Base-by-base conservation (phyloP, 2,329 filamentous ascomycete genomes). In the Colletotrichum navitas region DNA sequence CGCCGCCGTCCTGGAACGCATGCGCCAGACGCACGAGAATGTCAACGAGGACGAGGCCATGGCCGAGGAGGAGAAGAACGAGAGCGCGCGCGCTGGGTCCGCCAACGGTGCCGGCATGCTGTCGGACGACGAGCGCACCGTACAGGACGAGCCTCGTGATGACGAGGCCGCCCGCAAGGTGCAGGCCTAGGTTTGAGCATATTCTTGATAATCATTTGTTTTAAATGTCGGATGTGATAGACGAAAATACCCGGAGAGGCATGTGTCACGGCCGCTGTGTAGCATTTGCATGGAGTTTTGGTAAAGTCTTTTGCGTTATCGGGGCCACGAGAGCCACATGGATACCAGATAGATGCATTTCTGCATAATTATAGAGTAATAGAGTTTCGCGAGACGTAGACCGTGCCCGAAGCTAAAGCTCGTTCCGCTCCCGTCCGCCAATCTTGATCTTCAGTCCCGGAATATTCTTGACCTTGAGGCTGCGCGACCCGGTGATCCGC, bases 1-100 rank as follows among this genome's bases (percentile, higher is more conserved):
- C 8, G 90, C 91, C 39, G 85, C 84, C 14, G 88, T 92, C 71
- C 84, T 92, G 80, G 79, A 81, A 74, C 79, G 78, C 73, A 85
- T 85, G 80, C 79, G 79, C 59, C 72, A 77, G 66, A 77, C 45
- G 26, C 49, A 72, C 14, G 69, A 73, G 49, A 52, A 60, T 43
- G 61, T 60, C 16, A 63, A 43, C 52, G 60, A 70, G 32, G 73
- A 74, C 52, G 71, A 74, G n/a, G 69, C 72, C 49, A 63, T 73
- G 71, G 71, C 47, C 18, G 72, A 71, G 60, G 59, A 70, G 45
- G 43, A 73, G 64, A 58, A 65, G 70, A 64, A 71, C 41, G 67
- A 71, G 63, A 71, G 47, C 36, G 47, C 67, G 60, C 65, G 55
- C 24, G n/a, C 29, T 29, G 39, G 34, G 32, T 47, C 47, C 14